Conservation (phyloP, 2,329 filamentous ascomycete genomes). For the Dothistroma pini region DNA sequence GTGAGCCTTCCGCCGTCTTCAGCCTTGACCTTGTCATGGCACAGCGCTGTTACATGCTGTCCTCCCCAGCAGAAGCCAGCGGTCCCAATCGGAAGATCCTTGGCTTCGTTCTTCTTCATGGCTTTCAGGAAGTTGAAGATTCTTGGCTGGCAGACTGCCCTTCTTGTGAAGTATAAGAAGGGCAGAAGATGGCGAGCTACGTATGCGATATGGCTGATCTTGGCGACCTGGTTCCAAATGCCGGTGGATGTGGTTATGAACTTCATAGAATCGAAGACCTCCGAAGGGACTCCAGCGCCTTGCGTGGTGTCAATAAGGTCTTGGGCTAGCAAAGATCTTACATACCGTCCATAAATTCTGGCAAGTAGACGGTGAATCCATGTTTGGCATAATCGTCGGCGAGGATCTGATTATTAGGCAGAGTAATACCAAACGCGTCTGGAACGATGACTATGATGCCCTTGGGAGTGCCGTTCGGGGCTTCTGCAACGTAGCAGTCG, state of each 20-base stretch:
- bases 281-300: constrained; percentile 28
- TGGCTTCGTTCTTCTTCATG: constrained; percentile 29
- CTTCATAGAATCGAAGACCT: constrained; percentile 31
- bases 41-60: constrained; percentile 34
- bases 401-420: constrained; percentile 38
- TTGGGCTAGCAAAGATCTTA: not conserved
- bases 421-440: constrained; percentile 38
- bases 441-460: constrained; percentile 39
- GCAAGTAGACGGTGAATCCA: constrained; percentile 33
- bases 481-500: constrained; percentile 37
- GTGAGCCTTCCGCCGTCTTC: constrained; percentile 31
- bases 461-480: constrained; percentile 30
- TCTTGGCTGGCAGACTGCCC: constrained; percentile 18
- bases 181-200: constrained; percentile 26
- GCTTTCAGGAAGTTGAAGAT: constrained; percentile 30
- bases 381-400: constrained; percentile 37
- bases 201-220: constrained; percentile 29
- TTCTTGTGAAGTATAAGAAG: constrained; percentile 24
- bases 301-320: not conserved
- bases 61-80: constrained; percentile 39
- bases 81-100: constrained; percentile 32
- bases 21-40: constrained; percentile 31
- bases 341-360: constrained; percentile 38
- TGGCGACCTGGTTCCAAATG: constrained; percentile 32
- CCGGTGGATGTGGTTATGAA: constrained; percentile 25